Base-by-base conservation (phyloP, 331 rosid species). In the Rhamnella rubrinervis region DNA sequence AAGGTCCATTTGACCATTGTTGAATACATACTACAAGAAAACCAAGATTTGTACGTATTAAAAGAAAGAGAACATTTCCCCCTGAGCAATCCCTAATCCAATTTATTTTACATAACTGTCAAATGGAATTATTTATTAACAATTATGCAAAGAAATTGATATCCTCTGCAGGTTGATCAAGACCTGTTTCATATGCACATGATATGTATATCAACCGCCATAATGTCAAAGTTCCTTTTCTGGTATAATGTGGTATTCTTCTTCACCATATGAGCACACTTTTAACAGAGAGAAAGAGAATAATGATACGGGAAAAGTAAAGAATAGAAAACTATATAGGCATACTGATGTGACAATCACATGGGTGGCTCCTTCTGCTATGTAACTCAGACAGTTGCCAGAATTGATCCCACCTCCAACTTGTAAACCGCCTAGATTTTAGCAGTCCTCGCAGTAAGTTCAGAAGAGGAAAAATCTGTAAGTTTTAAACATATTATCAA, bases 341-440 rank as follows among this genome's bases (percentile, higher is more conserved):
- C 92, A 80, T 82, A 93, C 96, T 16, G 97, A 93, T 66, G 97
- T 93, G 70, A 93, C 96, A 80, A 93, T 93, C 78, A 93, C 89
- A 55, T 93, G 98, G 86, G 92, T 91, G 72, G 98, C 98, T 78
- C 97, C 98, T 83, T 89, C 88, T 55, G 77, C 86, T 35, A 93
- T 86, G 83, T 87, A 91, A 70, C 67, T 77, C 81, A 81, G 65
- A 75, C 90, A 85, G 83, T 93, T 93, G 59, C 85, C 91, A 61
- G 95, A 83, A 85, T 85, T 93, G 72, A 93, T 93, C 74, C 98
- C 98, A 55, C 98, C 98, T 61, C 98, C 98, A 1, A 91, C 88
- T 85, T 93, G 97, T 74, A 91, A 65, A 71, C 98, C 87, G 55
- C 98, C 97, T 90, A 69, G 55, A 61, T 68, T 77, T 75, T 75